Percentiles rank a stretch among this genome's conserved stretches.
Evolutionary conservation across 2,329 filamentous ascomycete species (phyloP).

Genomic region (Colletotrichum lindemuthianum): DNA sequence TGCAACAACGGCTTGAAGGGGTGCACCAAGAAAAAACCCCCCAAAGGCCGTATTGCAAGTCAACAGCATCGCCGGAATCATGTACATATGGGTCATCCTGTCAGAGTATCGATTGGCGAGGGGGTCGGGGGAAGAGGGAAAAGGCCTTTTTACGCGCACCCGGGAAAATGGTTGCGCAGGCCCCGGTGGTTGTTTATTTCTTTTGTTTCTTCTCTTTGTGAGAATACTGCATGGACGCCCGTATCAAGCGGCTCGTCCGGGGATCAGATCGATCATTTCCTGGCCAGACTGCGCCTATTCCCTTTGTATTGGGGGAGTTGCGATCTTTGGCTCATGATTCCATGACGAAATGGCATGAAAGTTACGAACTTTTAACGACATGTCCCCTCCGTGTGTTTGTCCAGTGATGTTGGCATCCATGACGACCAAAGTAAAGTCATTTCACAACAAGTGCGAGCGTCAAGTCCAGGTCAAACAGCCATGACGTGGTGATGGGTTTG

Average conservation of each 20-base stretch:
- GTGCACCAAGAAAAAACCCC: conserved; percentile 13
- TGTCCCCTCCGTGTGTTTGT: not conserved
- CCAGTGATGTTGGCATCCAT: not conserved
- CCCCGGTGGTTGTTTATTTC: conserved; percentile 15
- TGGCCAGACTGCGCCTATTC: conserved; percentile 36
- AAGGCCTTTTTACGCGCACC: conserved; percentile 20
- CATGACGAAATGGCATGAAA: conserved; percentile 39
- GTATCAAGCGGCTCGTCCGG: conserved; percentile 25
- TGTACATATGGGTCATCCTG: conserved; percentile 35
- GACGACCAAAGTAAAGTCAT: not conserved
- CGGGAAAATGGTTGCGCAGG: not conserved
- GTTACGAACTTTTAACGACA: conserved; percentile 34
- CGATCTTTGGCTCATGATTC: conserved; percentile 38
- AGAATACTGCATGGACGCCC: conserved; percentile 31
- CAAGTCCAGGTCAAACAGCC: not conserved
- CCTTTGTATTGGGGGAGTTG: conserved; percentile 32
- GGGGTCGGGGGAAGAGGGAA: conserved; percentile 23
- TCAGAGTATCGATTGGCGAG: conserved; percentile 32
- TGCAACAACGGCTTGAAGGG: conserved; percentile 11
- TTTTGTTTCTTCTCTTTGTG: conserved; percentile 15
- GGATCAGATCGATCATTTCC: conserved; percentile 37
- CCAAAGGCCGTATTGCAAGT: conserved; percentile 12
- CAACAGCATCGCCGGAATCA: conserved; percentile 12
- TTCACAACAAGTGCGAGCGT: not conserved
- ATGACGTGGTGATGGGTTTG: conserved; percentile 5